Evolutionary conservation across 257 asterid species (phyloP), one percentile per base, ranked within the genome.

Genomic region (Solanum appendiculatum): DNA sequence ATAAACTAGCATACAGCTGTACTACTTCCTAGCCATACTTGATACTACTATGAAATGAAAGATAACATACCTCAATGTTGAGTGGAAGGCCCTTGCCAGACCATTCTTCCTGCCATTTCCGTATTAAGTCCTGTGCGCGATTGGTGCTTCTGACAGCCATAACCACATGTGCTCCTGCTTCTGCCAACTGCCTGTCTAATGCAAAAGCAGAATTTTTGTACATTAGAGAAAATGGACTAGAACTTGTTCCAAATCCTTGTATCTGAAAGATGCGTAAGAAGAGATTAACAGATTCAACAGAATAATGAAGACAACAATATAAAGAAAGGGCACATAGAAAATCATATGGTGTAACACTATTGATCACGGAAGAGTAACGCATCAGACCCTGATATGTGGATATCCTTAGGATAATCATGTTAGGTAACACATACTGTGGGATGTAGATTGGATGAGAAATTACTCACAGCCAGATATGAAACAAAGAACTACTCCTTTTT

Each of bases 111-210:
- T 96, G 98, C 98, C 99, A 96, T 83, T 92, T 92, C 81, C 86
- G 91, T 70, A 97, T 93, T 92, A 96, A 90, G 58, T 95, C 97
- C 88, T 86, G 91, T 21, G 99, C 99, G 0, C 95, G 95, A 87
- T 92, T 92, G 4, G 95, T 86, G 85, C 95, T 97, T 90, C 99
- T 92, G 60, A 96, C 99, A 6, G 99, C 99, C 99, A 97, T 97
- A 89, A 96, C 92, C 25, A 96, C 97, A 88, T 96, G 99, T 2
- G 93, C 99, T 56, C 99, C 98, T 85, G 98, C 92, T 90, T 97
- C 98, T 1, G 98, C 98, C 93, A 97, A 91, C 91, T 96, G 99
- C 91, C 97, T 94, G 91, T 70, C 81, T 86, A 73, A 87, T 81
- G 85, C 85, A 85, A 25, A 87, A 85, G 34, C 27, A 42, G 87